Base-by-base conservation (phyloP, 2,329 filamentous ascomycete species). In the Colletotrichum tabaci region DNA sequence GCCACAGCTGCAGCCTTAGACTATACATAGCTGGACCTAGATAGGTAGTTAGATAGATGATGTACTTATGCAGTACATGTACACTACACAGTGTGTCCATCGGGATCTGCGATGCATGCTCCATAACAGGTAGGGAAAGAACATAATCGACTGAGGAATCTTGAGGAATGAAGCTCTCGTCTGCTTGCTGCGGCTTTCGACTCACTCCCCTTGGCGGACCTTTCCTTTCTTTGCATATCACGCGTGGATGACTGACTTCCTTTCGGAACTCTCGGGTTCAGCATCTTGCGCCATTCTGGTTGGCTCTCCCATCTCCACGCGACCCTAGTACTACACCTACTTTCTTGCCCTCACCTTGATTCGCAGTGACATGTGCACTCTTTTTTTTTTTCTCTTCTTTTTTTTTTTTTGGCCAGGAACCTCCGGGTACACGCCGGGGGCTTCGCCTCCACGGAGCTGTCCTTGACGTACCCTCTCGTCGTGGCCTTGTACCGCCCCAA, bases 221-320 rank as follows among this genome's bases (percentile, higher is more conserved):
- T 61, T 49, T 50, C 35, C 40, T n/a, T n/a, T 35, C 16, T 40
- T 38, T 44, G 35, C 9, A 63, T 30, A n/a, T 49, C 49, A 42
- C 26, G 16, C 26, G 55, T 61, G 50, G 58, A 64, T 71, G 58
- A 38, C 35, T 35, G 30, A 35, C 30, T 35, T 1, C 30, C 46
- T 58, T 69, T 23, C 69, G 69, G 69, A 72, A 69, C 53, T 47
- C 46, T 69, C 69, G 69, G 69, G 60, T 40, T 58, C 53, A 23
- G 64, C 52, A 21, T 38, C 26, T 16, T 44, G 15, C 35, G 46
- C 50, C 5, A 23, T 30, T 57, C 8, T 21, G 46, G 44, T 23
- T 69, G 61, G 47, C 47, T 35, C 35, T 46, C 47, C 16, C 61
- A 64, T 53, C 69, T 42, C 64, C 69, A 64, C 58, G 30, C 69